Base-by-base conservation (phyloP, 805 yeast genomes). In the Soucietia sequanensis region DNA sequence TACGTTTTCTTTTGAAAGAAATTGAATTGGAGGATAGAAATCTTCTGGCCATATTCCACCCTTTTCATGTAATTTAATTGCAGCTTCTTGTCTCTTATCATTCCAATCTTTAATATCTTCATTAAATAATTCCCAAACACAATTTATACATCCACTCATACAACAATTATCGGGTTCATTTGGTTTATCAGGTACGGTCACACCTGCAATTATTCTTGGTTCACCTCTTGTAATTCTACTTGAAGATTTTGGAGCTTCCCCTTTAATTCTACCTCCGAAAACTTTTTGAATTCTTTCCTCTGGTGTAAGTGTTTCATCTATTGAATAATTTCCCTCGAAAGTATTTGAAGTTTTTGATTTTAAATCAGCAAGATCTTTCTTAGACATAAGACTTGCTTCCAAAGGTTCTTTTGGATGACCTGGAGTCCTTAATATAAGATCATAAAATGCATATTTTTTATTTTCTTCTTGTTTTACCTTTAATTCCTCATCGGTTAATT, bases 71-170 rank as follows among this genome's bases (percentile, higher is more conserved):
- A 77, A 53, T 11, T 46, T 49, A 5, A 45, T 30, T 0, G 72
- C 84, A 0, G 96, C 96, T 37, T 68, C 56, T 24, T 60, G 61
- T 13, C 95, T 66, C 50, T 68, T 60, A 1, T 43, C 54, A 49
- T 80, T 78, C 96, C 96, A 93, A 22, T 87, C 87, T 43, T 78
- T 81, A 32, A 90, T 51, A 55, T 93, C 98, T 34, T 91, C 97
- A 45, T 84, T 81, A 56, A 78, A 91, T 35, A 86, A 64, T 49
- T 90, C 96, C 98, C 98, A 93, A 2, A 91, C 98, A 59, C 99
- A 91, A 60, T 91, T 89, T 20, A 87, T 80, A 59, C 99, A 91
- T 1, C 99, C 99, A 38, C 93, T 81, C 95, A 89, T 89, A 60
- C 99, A 91, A 58, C 99, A 91, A 58, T 91, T 89, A 48, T 90